These are phyloP conservation scores for Phaeosphaeriaceae sp. DNA, from an alignment of 2,329 filamentous ascomycete genomes.

Conservation along the genomic window DNA sequence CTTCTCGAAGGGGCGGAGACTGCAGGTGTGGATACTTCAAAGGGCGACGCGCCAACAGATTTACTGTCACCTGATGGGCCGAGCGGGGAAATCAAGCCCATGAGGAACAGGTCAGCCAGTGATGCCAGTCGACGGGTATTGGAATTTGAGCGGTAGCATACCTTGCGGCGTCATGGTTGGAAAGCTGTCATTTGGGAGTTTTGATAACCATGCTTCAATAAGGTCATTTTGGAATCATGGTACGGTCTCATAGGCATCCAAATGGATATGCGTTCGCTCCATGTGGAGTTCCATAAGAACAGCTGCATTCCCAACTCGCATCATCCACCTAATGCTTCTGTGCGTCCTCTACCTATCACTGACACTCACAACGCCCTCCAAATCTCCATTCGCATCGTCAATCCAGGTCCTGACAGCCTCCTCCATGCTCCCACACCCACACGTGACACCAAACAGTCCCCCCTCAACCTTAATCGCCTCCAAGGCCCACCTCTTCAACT, in stretches of 20 bases:
- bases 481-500: slow-evolving; percentile 38
- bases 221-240: not conserved
- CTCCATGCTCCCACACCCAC: slow-evolving; percentile 5
- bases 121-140: slow-evolving; percentile 46
- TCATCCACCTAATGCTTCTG: too few relatives aligned
- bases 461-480: slow-evolving; percentile 35
- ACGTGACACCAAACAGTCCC: slow-evolving; percentile 39
- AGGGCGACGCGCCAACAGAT: slow-evolving; percentile 24
- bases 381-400: not conserved
- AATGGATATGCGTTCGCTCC: not conserved
- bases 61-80: slow-evolving; percentile 25
- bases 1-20: slow-evolving; percentile 60
- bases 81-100: slow-evolving; percentile 34
- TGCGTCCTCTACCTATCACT: not conserved
- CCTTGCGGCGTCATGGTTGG: not conserved
- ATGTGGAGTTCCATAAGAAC: not conserved
- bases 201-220: not conserved
- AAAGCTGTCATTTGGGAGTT: not conserved
- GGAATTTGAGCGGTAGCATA: slow-evolving; percentile 46
- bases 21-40: slow-evolving; percentile 48
- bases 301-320: too few relatives aligned
- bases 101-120: slow-evolving; percentile 38
- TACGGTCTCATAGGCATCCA: too few relatives aligned
- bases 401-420: not conserved
- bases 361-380: not conserved